Percentiles rank a stretch among this genome's conserved stretches.
Conservation (phyloP, 305 asterid species). For the Solanum hybrid region DNA sequence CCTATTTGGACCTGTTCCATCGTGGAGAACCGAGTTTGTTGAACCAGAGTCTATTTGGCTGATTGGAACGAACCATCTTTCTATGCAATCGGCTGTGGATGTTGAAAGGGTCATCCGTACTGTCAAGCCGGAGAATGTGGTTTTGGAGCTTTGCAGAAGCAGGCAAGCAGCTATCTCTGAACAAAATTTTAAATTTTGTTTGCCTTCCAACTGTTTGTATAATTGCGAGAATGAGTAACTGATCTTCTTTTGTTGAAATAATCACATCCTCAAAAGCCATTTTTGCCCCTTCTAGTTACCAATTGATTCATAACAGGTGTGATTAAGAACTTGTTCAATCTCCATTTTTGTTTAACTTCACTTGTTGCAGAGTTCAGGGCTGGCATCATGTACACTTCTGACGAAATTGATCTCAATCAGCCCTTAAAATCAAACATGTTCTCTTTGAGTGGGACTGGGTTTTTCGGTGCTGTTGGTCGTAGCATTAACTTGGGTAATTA, state of each 20-base stretch:
- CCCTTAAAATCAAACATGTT: constrained; percentile 57
- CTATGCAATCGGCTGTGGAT: constrained; percentile 43
- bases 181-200: not conserved
- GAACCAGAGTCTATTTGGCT: constrained; percentile 85
- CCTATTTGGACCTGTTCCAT: constrained; percentile 73
- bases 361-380: constrained; percentile 82
- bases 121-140: constrained; percentile 75
- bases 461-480: constrained; percentile 80
- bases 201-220: not conserved
- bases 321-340: constrained; percentile 9
- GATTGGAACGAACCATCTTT: constrained; percentile 67
- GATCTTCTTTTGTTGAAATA: not conserved
- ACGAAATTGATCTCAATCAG: constrained; percentile 36
- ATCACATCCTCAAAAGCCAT: not conserved
- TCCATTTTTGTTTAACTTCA: constrained; percentile 46
- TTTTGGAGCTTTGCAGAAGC: constrained; percentile 91
- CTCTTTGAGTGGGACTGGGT: constrained; percentile 66
- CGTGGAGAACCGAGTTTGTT: constrained; percentile 73
- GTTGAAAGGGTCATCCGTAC: constrained; percentile 65
- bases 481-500: constrained; percentile 75
- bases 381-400: constrained; percentile 77
- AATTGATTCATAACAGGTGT: not conserved
- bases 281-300: not conserved
- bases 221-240: not conserved
- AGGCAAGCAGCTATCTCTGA: constrained; percentile 42